Conservation (phyloP, 1,284 basidiomycete genomes). For the Ustilago lituana region DNA sequence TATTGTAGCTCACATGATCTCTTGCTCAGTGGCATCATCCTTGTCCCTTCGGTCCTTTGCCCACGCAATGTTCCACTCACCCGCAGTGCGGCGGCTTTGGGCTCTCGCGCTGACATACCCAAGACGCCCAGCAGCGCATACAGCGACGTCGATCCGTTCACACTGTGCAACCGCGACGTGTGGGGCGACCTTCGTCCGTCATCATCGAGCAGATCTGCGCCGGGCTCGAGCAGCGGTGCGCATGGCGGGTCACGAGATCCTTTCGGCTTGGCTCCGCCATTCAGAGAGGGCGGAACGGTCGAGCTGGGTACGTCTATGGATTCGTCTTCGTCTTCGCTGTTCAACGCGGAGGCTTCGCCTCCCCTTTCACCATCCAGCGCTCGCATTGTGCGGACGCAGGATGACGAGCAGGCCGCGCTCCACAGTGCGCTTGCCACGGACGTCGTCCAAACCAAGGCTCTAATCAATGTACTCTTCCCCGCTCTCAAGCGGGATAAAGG, state of each 20-base stretch:
- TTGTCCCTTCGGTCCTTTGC: conserved; percentile 46
- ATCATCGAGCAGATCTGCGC: not conserved
- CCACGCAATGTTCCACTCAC: conserved; percentile 40
- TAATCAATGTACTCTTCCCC: conserved; percentile 50
- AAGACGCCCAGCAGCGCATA: conserved; percentile 31
- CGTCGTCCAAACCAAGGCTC: conserved; percentile 37
- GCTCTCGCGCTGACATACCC: conserved; percentile 8
- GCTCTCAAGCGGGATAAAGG: conserved; percentile 45
- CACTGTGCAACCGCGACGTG: conserved; percentile 28
- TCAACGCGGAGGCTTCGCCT: conserved; percentile 26
- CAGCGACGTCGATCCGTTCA: conserved; percentile 41
- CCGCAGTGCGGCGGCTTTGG: conserved; percentile 8
- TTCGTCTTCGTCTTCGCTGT: conserved; percentile 22
- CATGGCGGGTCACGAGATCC: conserved; percentile 16
- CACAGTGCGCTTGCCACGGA: conserved; percentile 46
- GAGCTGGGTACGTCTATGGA: conserved; percentile 26
- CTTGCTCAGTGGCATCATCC: conserved; percentile 43
- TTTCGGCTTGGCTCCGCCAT: conserved; percentile 31
- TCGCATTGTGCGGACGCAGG: conserved; percentile 17
- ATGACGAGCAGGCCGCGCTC: conserved; percentile 40
- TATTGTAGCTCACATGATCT: conserved; percentile 52
- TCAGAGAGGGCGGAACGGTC: conserved; percentile 5
- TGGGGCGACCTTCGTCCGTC: conserved; percentile 24
- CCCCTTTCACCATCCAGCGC: conserved; percentile 40
- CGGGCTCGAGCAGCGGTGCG: not conserved